These are phyloP conservation scores for Aspergillus tamarii DNA, from an alignment of 2,329 filamentous ascomycete species.

Conservation along the genomic window DNA sequence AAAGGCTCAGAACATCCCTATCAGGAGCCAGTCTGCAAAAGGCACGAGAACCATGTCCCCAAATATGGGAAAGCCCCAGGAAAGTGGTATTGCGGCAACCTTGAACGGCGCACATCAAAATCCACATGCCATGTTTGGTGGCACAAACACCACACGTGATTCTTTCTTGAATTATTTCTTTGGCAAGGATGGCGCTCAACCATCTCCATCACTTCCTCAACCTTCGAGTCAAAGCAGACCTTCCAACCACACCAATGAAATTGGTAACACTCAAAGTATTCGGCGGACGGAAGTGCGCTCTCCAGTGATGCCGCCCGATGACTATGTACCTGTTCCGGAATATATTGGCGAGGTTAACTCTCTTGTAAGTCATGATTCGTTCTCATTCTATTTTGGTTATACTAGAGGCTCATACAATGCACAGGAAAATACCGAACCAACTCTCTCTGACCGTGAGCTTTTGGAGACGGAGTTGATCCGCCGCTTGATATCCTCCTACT, in stretches of 20 bases:
- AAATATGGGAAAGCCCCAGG: conserved; percentile 62
- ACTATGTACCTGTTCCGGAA: conserved; percentile 41
- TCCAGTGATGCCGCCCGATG: conserved; percentile 49
- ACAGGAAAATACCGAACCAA: conserved; percentile 68
- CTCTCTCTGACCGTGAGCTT: conserved; percentile 90
- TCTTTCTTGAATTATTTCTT: conserved; percentile 99
- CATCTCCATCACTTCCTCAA: conserved; percentile 48
- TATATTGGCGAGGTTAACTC: conserved; percentile 47
- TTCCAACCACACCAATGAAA: conserved; percentile 76
- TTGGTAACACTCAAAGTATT: conserved; percentile 81
- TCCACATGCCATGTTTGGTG: conserved; percentile 66
- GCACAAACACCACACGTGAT: conserved; percentile 70
- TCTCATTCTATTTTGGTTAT: not conserved
- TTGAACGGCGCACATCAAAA: conserved; percentile 67
- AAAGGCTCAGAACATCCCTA: conserved; percentile 55
- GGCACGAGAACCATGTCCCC: conserved; percentile 80
- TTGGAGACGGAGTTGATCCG: conserved; percentile 98
- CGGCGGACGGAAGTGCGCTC: conserved; percentile 62
- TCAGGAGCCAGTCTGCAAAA: conserved; percentile 65
- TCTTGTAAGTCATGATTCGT: conserved; percentile 48
- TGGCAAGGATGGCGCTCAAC: conserved; percentile 74
- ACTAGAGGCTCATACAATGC: conserved; percentile 1
- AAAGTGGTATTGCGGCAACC: conserved; percentile 69
- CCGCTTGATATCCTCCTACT: conserved; percentile 95
- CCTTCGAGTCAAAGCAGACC: conserved; percentile 60